Evolutionary conservation across 306 rosid genomes (phyloP).

Genomic region (Lotus japonicus): DNA sequence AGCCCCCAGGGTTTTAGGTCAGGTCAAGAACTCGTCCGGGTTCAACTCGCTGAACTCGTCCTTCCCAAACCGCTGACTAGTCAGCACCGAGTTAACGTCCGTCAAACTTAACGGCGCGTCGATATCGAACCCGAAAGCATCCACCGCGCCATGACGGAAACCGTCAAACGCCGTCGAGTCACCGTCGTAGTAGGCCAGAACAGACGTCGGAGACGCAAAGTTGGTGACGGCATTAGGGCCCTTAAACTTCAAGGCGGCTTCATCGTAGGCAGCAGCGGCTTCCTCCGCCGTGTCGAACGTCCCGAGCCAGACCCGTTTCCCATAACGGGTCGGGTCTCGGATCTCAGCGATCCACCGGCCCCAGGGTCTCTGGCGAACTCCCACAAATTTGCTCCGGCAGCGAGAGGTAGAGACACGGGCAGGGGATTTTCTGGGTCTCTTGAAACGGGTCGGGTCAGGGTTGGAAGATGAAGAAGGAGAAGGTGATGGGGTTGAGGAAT

Average conservation of each 20-base stretch:
- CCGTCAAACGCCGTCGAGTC: slow-evolving; percentile 19
- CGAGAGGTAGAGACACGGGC: background rate
- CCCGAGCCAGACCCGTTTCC: slow-evolving; percentile 77
- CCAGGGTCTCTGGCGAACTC: slow-evolving; percentile 86
- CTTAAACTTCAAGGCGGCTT: slow-evolving; percentile 55
- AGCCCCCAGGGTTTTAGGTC: slow-evolving; percentile 8
- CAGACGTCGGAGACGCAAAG: slow-evolving; percentile 61
- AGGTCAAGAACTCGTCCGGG: slow-evolving; percentile 46
- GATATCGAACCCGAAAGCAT: slow-evolving; percentile 37
- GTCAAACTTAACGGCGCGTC: slow-evolving; percentile 43
- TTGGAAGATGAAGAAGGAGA: background rate
- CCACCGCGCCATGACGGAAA: slow-evolving; percentile 32
- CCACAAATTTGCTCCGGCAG: slow-evolving; percentile 33
- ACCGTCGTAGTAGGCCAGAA: slow-evolving; percentile 29
- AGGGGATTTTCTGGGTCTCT: background rate
- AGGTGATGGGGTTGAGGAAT: background rate
- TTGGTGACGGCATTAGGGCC: slow-evolving; percentile 64
- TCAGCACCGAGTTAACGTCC: slow-evolving; percentile 25
- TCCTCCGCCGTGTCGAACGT: slow-evolving; percentile 81
- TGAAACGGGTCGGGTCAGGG: slow-evolving; percentile 1
- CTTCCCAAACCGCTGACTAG: slow-evolving; percentile 30
- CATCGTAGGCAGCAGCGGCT: slow-evolving; percentile 69
- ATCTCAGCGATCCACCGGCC: slow-evolving; percentile 89
- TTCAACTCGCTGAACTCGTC: slow-evolving; percentile 76
- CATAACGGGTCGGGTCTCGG: slow-evolving; percentile 67